Evolutionary conservation across 345 rosid species (phyloP), one percentile per base, ranked within the genome.

Genomic region (Gynandropsis gynandra): DNA sequence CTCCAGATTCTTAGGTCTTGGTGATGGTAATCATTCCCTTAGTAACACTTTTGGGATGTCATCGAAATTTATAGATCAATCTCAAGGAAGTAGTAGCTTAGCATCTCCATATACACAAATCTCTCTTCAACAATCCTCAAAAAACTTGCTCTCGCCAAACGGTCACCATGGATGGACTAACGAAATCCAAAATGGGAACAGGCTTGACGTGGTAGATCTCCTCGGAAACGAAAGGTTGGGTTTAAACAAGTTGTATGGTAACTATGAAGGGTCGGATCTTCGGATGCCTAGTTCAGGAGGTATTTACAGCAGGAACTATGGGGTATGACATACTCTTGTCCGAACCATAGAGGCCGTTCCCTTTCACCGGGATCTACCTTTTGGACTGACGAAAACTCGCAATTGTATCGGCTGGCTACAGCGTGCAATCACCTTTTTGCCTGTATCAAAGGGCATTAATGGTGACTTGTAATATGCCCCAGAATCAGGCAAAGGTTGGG

Each of bases 141-240:
- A 79, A 72, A 77, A 68, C 66, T 4, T 63, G 37, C 18, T 53
- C 55, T 59, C 66, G 41, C 44, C 70, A 20, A 87, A 78, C 68
- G 87, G 93, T 31, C 82, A 55, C 39, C 85, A 24, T 71, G 82
- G 85, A 9, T 78, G 78, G 85, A 82, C 67, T 63, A 58, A 68
- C 53, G 89, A 80, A 54, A 65, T 79, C 37, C 90, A 76, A 49
- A 70, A 71, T 72, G 86, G 65, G 70, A 80, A 76, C 48, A 61
- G 59, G 60, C 45, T 82, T 2, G 29, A 24, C 29, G 5, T 24
- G 29, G 29, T 5, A 24, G 29, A 24, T 24, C 29, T 2, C 5
- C 29, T 24, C 41, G 69, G 85, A 68, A 87, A 78, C 50, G 87
- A 85, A 52, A 82, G 82, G 54, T 69, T 78, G 56, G 79, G 92